Base-by-base conservation (phyloP, 371 early-diverging fungal genomes). In the Entomophthora muscae region DNA sequence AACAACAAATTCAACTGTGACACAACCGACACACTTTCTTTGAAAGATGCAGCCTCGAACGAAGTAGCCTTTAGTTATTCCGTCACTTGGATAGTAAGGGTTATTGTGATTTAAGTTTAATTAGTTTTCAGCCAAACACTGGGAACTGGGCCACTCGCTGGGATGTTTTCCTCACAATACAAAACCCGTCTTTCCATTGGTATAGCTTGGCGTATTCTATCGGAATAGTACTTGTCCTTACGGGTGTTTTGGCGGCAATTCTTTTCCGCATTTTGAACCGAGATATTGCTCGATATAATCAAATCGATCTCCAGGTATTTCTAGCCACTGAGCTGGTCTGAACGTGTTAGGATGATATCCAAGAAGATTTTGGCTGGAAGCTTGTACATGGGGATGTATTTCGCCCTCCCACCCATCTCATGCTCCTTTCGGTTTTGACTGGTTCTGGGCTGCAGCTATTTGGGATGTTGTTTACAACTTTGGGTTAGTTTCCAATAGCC, bases 131-230 rank as follows among this genome's bases (percentile, higher is more conserved):
- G n/a, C n/a, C n/a, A n/a, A n/a, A n/a, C n/a, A n/a, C n/a, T n/a
- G n/a, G n/a, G 24, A 75, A 86, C 27, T 97, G 95, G 95, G 92
- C 88, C 7, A 94, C 94, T 1, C 83, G 96, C 52, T 95, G 96
- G 95, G 95, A 95, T 73, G 79, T 77, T 66, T 95, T 94, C 70
- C 66, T 97, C 63, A 75, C 85, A 61, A 81, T 85, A 17, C 72
- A 78, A 21, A 91, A 93, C 66, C 85, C 95, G n/a, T 80, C 88
- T 66, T 91, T 93, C 66, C 82, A 81, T 59, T 83, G 78, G 83
- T 81, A 74, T 76, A 85, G 86, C 57, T 74, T 95, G 66, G 81
- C 90, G 66, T 90, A 90, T 79, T 90, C 91, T 22, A 82, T 85
- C 55, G 86, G 90, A 32, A 89, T 94, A 68, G 89, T 90, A 12